Percentiles rank a stretch among this genome's conserved stretches.
phyloP scores from a whole-genome alignment of 2,329 filamentous ascomycete genomes.

The Monilinia polystroma region DNA sequence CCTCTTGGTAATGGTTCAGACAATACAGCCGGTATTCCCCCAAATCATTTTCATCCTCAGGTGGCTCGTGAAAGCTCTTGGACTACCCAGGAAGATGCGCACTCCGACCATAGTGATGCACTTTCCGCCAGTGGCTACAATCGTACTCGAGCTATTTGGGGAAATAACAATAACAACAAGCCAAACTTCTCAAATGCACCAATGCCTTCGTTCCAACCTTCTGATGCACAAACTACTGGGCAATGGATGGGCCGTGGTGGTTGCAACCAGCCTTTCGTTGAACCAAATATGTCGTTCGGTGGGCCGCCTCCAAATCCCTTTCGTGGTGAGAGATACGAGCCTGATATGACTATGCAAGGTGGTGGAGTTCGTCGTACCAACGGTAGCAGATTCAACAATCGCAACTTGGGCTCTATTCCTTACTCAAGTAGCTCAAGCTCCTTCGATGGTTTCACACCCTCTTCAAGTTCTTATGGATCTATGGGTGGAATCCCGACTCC shows the following conservation, averaged over 20 bases:
- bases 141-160: conserved; percentile 58
- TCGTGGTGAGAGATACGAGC: conserved; percentile 38
- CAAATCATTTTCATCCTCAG: conserved; percentile 43
- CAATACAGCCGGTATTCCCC: conserved; percentile 32
- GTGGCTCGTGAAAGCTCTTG: conserved; percentile 49
- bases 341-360: conserved; percentile 36
- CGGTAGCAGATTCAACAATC: conserved; percentile 36
- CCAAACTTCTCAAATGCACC: conserved; percentile 39
- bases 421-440: conserved; percentile 41
- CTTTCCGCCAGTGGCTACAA: conserved; percentile 53
- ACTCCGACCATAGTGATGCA: conserved; percentile 57
- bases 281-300: conserved; percentile 34
- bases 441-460: conserved; percentile 39
- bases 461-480: conserved; percentile 36
- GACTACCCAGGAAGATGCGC: conserved; percentile 53
- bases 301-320: conserved; percentile 34
- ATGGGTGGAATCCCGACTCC: conserved; percentile 31
- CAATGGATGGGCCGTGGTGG: conserved; percentile 49
- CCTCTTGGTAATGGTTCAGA: conserved; percentile 33
- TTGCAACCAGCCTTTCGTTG: conserved; percentile 39
- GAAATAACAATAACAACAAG: conserved; percentile 43
- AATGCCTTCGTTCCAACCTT: conserved; percentile 32
- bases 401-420: conserved; percentile 31
- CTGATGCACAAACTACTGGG: conserved; percentile 42
- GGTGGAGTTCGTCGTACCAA: conserved; percentile 34